phyloP scores from a whole-genome alignment of 2,329 filamentous ascomycete genomes.

The Colletotrichum falcatum region DNA sequence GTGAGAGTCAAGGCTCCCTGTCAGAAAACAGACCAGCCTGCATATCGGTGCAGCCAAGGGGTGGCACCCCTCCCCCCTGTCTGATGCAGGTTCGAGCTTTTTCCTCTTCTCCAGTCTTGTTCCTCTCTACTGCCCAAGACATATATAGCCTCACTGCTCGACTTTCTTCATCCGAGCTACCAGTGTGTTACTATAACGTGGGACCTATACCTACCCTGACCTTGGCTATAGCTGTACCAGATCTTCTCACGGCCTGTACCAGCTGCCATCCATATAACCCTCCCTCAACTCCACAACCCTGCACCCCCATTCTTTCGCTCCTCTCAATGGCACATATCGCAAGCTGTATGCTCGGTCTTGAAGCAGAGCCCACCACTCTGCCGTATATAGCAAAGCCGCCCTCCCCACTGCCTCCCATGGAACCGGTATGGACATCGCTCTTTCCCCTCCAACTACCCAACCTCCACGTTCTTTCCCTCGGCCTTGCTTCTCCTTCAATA shows the following conservation, averaged over 20 bases:
- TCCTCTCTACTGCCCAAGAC: slow-evolving; percentile 39
- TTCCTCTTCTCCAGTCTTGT: slow-evolving; percentile 33
- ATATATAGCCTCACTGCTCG: slow-evolving; percentile 44
- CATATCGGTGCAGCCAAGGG: slow-evolving; percentile 35
- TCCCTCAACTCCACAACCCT: slow-evolving; percentile 38
- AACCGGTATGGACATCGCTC: slow-evolving; percentile 55
- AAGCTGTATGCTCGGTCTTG: slow-evolving; percentile 65
- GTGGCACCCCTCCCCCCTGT: slow-evolving; percentile 24
- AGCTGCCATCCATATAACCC: slow-evolving; percentile 22
- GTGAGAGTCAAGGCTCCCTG: slow-evolving; percentile 39
- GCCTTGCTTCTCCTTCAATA: slow-evolving; percentile 36
- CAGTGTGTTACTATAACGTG: slow-evolving; percentile 38
- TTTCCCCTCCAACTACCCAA: slow-evolving; percentile 24
- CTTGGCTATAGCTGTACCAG: slow-evolving; percentile 42
- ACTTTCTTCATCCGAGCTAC: slow-evolving; percentile 31
- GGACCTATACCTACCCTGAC: slow-evolving; percentile 39
- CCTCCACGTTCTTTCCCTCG: slow-evolving; percentile 22
- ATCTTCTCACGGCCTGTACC: slow-evolving; percentile 38
- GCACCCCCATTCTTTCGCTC: slow-evolving; percentile 41
- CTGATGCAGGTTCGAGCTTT: slow-evolving; percentile 37
- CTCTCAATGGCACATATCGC: slow-evolving; percentile 71
- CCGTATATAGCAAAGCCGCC: slow-evolving; percentile 64
- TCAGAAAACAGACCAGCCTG: slow-evolving; percentile 39
- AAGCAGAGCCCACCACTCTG: slow-evolving; percentile 53
- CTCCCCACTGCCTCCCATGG: slow-evolving; percentile 59